A percentile compares a stretch with the other conserved stretches of the same genome.
Evolutionary conservation across 352 stramenopile genomes (phyloP).

Genomic region (Globisporangium nunn): DNA sequence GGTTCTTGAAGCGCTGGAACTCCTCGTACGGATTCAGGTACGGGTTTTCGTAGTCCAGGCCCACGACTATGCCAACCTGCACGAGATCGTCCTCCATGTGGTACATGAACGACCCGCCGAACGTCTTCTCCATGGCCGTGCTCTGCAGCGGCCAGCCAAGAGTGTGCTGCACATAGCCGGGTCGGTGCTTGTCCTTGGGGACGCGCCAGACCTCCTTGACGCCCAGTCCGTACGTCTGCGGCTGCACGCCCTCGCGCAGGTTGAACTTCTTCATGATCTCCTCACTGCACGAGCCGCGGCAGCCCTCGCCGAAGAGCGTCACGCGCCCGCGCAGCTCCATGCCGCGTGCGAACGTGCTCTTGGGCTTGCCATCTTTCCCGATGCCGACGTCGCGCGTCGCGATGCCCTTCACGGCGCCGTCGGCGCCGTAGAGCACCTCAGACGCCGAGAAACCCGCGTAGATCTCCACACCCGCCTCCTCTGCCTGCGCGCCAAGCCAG

Average conservation of each 20-base stretch:
- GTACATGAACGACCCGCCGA: conserved; percentile 99
- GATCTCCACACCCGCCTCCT: conserved; percentile 98
- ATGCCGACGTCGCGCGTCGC: conserved; percentile 98
- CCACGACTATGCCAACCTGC: conserved; percentile 95
- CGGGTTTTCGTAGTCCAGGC: conserved; percentile 98
- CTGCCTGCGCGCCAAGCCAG: conserved; percentile 94
- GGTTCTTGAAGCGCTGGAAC: conserved; percentile 99
- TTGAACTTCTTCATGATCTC: conserved; percentile 96
- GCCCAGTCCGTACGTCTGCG: conserved; percentile 98
- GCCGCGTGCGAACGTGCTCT: conserved; percentile 95
- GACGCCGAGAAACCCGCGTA: conserved; percentile 97
- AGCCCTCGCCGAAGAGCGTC: conserved; percentile 98
- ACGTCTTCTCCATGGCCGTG: conserved; percentile 90
- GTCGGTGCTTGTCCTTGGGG: conserved; percentile 91
- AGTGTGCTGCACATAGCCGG: conserved; percentile 96
- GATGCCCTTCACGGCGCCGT: conserved; percentile 89
- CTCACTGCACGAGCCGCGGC: conserved; percentile 95
- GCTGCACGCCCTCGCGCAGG: conserved; percentile 84
- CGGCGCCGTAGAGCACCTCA: conserved; percentile 85
- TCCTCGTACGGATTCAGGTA: conserved; percentile 98
- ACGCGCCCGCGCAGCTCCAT: conserved; percentile 94
- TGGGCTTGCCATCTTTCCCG: conserved; percentile 93
- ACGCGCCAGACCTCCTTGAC: conserved; percentile 97
- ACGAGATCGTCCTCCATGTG: conserved; percentile 96
- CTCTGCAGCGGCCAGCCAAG: conserved; percentile 96